Evolutionary conservation across 805 yeast species (phyloP), one percentile per base, ranked within the genome.

Genomic region (Lachancea meyersii): DNA sequence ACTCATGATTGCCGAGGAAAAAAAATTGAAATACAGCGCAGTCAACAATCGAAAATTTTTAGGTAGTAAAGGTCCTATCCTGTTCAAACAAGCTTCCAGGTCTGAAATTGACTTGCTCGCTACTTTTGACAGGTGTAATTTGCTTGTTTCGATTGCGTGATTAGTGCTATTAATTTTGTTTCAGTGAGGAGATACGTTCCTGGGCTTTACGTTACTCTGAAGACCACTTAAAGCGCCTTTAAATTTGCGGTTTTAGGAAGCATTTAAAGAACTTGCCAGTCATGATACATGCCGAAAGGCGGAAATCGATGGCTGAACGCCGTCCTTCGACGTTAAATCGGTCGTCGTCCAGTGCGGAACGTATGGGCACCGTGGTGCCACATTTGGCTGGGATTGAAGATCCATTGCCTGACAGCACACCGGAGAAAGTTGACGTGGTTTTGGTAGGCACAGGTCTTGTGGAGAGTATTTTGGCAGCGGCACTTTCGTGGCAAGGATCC

Each of bases 401-500:
- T 49, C 91, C 94, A 2, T 65, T 76, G 24, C 81, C 80, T 16
- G 69, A 68, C 17, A 54, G 64, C 3, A 73, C 77, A 27, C 79
- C 93, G 5, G 86, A 81, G 22, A 68, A 80, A 48, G 86, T 87
- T 52, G 98, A 93, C 58, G 95, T 93, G 11, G 71, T 93, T 23
- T 84, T 93, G 43, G 78, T 84, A 49, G 98, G 98, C 28, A 91
- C 98, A 0, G 97, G 97, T 3, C 70, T 93, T 32, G 82, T 80
- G 2, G 96, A 93, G 61, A 78, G 87, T 51, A 80, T 93, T 10
- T 65, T 88, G 38, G 96, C 97, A 0, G 95, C 97, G 10, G 91
- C 97, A 0, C 71, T 93, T 36, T 83, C 97, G 10, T 93, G 98
- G 97, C 96, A 87, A 54, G 98, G 98, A n/a, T 79, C 93, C n/a